phyloP scores from a whole-genome alignment of 805 yeast species.

The Lipomyces chichibuensis region DNA sequence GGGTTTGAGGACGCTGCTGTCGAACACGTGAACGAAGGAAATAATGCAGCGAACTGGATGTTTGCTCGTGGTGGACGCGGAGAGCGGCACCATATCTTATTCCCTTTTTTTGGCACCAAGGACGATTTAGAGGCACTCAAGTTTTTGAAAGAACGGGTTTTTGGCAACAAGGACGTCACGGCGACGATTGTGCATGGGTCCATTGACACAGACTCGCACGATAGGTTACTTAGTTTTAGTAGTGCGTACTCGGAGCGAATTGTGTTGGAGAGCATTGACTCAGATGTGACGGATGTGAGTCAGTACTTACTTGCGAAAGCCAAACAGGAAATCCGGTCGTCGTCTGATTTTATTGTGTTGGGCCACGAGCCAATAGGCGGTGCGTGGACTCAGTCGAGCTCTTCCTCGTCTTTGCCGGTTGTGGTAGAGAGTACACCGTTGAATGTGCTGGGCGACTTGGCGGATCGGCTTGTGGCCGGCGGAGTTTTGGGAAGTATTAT shows the following conservation, averaged over 20 bases:
- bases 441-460: not conserved
- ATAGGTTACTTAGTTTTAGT: not conserved
- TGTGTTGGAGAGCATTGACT: not conserved
- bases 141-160: constrained; percentile 31
- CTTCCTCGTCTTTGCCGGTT: not conserved
- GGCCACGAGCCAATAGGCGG: not conserved
- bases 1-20: constrained; percentile 9
- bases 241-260: not conserved
- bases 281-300: not conserved
- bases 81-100: constrained; percentile 20
- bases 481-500: not conserved
- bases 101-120: constrained; percentile 29
- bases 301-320: not conserved
- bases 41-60: not conserved
- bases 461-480: not conserved
- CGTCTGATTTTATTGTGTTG: not conserved
- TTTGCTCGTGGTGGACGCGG: not conserved
- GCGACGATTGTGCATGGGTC: constrained; percentile 21
- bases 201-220: not conserved
- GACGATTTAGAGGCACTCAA: constrained; percentile 30
- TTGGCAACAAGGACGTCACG: constrained; percentile 17
- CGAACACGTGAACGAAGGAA: not conserved
- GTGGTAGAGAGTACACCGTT: not conserved
- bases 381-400: not conserved
- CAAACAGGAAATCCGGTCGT: not conserved